phyloP scores from a whole-genome alignment of 2,329 filamentous ascomycete species.

The Cladophialophora bantiana region DNA sequence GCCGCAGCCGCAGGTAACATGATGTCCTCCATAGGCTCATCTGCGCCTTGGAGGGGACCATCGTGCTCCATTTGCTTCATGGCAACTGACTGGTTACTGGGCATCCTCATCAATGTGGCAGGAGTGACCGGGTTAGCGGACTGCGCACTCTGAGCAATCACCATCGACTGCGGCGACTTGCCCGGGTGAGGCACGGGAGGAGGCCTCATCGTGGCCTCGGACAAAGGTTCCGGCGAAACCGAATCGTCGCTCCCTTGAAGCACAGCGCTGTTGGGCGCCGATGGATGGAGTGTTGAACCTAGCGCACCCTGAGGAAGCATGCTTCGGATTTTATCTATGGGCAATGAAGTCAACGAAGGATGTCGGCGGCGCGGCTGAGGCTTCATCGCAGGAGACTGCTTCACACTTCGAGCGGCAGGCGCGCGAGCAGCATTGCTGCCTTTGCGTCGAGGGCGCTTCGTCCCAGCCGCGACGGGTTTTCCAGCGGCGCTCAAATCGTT shows the following conservation, averaged over 20 bases:
- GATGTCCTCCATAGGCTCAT: slow-evolving; percentile 68
- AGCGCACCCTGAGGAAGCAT: slow-evolving; percentile 46
- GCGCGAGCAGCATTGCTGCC: slow-evolving; percentile 45
- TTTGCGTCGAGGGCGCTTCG: slow-evolving; percentile 50
- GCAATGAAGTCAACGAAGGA: slow-evolving; percentile 37
- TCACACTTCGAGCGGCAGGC: slow-evolving; percentile 44
- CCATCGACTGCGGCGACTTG: slow-evolving; percentile 48
- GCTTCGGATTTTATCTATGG: slow-evolving; percentile 46
- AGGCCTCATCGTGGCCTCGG: slow-evolving; percentile 58
- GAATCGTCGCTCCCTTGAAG: slow-evolving; percentile 52
- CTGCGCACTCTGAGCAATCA: slow-evolving; percentile 37
- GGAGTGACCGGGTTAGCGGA: slow-evolving; percentile 75
- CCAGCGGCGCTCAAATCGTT: slow-evolving; percentile 43
- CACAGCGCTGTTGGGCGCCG: slow-evolving; percentile 38
- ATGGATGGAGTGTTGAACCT: slow-evolving; percentile 43
- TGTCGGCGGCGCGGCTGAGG: slow-evolving; percentile 49
- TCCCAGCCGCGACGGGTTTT: slow-evolving; percentile 46
- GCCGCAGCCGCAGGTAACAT: slow-evolving; percentile 75
- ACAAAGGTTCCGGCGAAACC: slow-evolving; percentile 58
- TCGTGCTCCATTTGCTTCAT: slow-evolving; percentile 46
- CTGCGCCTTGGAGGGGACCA: slow-evolving; percentile 53
- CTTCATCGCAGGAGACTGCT: slow-evolving; percentile 55
- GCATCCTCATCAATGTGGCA: slow-evolving; percentile 83
- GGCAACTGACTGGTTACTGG: slow-evolving; percentile 52
- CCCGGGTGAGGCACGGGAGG: slow-evolving; percentile 52